phyloP scores from a whole-genome alignment of 306 rosid species.

The Pueraria montana region DNA sequence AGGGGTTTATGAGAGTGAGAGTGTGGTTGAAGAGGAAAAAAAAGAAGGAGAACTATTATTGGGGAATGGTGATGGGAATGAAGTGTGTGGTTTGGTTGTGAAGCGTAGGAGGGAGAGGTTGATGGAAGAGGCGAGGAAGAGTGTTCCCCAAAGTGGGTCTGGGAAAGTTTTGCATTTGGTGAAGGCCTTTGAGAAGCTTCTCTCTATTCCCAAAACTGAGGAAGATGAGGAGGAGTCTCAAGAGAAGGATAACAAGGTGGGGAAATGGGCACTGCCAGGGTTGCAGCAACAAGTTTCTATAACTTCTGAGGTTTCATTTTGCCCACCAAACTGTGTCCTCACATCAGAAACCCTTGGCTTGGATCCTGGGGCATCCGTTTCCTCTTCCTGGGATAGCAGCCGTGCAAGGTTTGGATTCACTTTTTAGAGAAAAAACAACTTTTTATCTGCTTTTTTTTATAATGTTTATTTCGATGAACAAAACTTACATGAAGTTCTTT shows the following conservation, averaged over 20 bases:
- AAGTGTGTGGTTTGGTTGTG: slow-evolving; percentile 31
- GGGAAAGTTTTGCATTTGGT: slow-evolving; percentile 88
- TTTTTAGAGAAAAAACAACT: too few species aligned
- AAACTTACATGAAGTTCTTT: not conserved
- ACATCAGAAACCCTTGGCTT: slow-evolving; percentile 81
- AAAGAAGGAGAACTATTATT: slow-evolving; percentile 29
- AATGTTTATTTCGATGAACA: not conserved
- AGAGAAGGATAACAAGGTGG: not conserved
- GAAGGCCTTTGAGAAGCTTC: slow-evolving; percentile 86
- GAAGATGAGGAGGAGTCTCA: not conserved
- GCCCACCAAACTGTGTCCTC: slow-evolving; percentile 48
- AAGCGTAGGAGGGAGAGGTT: slow-evolving; percentile 79
- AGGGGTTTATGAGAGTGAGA: slow-evolving; percentile 7
- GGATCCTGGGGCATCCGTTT: slow-evolving; percentile 61
- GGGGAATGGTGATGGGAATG: not conserved
- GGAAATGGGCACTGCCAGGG: slow-evolving; percentile 79
- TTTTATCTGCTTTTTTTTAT: not conserved
- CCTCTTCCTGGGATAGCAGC: slow-evolving; percentile 83
- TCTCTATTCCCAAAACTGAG: slow-evolving; percentile 49
- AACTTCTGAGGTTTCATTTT: slow-evolving; percentile 53
- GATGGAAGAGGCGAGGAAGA: slow-evolving; percentile 70
- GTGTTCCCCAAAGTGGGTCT: slow-evolving; percentile 67
- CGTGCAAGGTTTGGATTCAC: slow-evolving; percentile 65
- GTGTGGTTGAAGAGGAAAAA: slow-evolving; percentile 59
- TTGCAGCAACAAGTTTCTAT: slow-evolving; percentile 57